phyloP scores from a whole-genome alignment of 768 basidiomycete species.

The Rubroboletus satanas region DNA sequence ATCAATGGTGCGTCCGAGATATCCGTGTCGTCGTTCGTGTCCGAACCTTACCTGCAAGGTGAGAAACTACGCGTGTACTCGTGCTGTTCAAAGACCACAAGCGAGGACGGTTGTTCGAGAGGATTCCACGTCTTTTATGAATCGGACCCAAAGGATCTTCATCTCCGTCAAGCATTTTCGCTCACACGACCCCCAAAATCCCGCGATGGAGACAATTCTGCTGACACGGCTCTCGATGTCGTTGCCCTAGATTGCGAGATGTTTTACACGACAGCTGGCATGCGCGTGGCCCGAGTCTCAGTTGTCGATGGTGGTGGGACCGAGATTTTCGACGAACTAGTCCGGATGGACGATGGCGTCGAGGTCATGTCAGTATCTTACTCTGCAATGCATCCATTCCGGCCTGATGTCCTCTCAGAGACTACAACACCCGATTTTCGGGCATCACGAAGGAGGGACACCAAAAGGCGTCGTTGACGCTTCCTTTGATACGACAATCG shows the following conservation, averaged over 20 bases:
- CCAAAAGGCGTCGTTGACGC: slow-evolving; percentile 60
- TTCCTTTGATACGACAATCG: slow-evolving; percentile 61
- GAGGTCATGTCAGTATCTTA: slow-evolving; percentile 59
- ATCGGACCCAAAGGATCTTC: slow-evolving; percentile 56
- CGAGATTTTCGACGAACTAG: slow-evolving; percentile 76
- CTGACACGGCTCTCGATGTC: slow-evolving; percentile 58
- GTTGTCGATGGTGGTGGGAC: slow-evolving; percentile 75
- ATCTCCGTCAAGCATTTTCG: slow-evolving; percentile 74
- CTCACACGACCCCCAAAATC: slow-evolving; percentile 28
- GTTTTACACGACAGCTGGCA: slow-evolving; percentile 91
- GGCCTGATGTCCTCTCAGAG: slow-evolving; percentile 43
- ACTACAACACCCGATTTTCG: slow-evolving; percentile 90
- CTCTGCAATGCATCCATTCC: neutral
- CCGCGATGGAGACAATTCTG: neutral
- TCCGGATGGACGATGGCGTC: slow-evolving; percentile 78
- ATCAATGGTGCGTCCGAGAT: slow-evolving; percentile 53
- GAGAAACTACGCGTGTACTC: slow-evolving; percentile 65
- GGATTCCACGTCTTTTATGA: slow-evolving; percentile 95
- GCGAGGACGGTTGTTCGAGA: slow-evolving; percentile 63
- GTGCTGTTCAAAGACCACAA: slow-evolving; percentile 70
- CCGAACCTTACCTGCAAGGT: slow-evolving; percentile 38
- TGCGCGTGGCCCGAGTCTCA: slow-evolving; percentile 87
- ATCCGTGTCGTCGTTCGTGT: neutral
- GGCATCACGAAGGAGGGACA: slow-evolving; percentile 63
- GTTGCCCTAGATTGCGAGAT: slow-evolving; percentile 96